Base-by-base conservation (phyloP, 1,284 basidiomycete genomes). In the Ustilago bromivora region DNA sequence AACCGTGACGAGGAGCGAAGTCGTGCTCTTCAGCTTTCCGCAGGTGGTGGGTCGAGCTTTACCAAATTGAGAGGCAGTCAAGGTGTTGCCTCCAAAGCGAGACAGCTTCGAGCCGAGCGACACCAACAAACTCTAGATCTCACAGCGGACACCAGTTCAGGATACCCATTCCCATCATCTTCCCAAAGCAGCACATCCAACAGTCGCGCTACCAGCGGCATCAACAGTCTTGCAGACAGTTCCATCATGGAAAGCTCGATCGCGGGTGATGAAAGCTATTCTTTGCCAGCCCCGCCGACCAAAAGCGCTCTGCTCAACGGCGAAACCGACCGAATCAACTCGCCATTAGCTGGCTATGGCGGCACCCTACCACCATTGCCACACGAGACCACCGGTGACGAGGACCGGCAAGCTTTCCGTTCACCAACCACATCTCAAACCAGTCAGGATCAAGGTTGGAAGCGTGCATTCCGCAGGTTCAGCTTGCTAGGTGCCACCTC, bases 191-290 rank as follows among this genome's bases (percentile, higher is more conserved):
- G 65, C 52, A 38, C 40, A 1, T 56, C 68, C 28, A 62, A 57
- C 23, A 78, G 76, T 15, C 62, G 71, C 49, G 57, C 49, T 6
- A 67, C 69, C 4, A 76, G 67, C 31, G 57, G 67, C 4, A 41
- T 54, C 15, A 70, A 55, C 49, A 78, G 72, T 40, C 38, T 63
- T 2, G 61, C 68, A 17, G 74, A 75, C 38, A 66, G 71, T 54
- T 71, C 71, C 2, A 52, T 69, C 17, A 17, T 76, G 40, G 74
- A 76, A 17, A 72, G 55, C 11, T 76, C 74, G n/a, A 41, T 80
- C 13, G 78, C 76, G 1, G 78, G 78, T 6, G 78, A 80, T 49
- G 78, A 80, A 46, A 80, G 78, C 56, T 80, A 80, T 55, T 61
- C 53, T 8, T 47, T 78, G 6, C 71, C 76, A 13, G 49, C 62